Conservation (phyloP, 2,329 filamentous ascomycete genomes). For the Cladorrhinum sp. region DNA sequence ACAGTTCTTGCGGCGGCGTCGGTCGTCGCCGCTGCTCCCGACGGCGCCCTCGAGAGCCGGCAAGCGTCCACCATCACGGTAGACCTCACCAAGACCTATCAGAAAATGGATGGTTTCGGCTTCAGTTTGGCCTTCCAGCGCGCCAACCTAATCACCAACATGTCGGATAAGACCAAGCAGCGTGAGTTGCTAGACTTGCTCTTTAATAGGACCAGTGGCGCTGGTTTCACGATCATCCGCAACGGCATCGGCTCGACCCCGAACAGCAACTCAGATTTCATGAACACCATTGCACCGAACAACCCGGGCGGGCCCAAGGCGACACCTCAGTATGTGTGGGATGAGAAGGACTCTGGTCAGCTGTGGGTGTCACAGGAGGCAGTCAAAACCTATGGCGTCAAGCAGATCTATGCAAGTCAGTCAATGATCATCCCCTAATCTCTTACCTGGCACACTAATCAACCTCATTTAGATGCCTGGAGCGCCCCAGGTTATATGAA, state of each 20-base stretch:
- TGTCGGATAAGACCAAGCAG: conserved; percentile 38
- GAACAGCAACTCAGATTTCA: conserved; percentile 38
- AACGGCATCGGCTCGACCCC: conserved; percentile 45
- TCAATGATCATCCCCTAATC: neutral
- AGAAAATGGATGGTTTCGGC: conserved; percentile 46
- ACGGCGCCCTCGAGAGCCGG: conserved; percentile 12
- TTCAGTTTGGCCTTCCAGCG: conserved; percentile 45
- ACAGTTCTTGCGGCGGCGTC: conserved; percentile 15
- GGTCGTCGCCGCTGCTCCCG: conserved; percentile 4
- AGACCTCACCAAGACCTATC: conserved; percentile 40
- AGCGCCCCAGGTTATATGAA: conserved; percentile 49
- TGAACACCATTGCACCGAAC: conserved; percentile 41
- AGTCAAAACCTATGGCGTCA: conserved; percentile 35
- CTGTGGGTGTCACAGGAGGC: conserved; percentile 52
- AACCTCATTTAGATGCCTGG: conserved; percentile 39
- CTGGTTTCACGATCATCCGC: conserved; percentile 44
- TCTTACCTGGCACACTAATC: neutral
- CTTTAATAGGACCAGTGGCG: conserved; percentile 44
- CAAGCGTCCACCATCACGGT: conserved; percentile 36
- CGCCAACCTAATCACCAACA: conserved; percentile 42
- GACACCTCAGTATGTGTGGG: conserved; percentile 44
- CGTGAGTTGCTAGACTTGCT: conserved; percentile 41
- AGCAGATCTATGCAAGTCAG: conserved; percentile 37
- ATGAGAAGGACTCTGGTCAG: conserved; percentile 47
- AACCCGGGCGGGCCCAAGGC: conserved; percentile 42